Evolutionary conservation across 768 basidiomycete species (phyloP).

Genomic region (Mycena maculata): DNA sequence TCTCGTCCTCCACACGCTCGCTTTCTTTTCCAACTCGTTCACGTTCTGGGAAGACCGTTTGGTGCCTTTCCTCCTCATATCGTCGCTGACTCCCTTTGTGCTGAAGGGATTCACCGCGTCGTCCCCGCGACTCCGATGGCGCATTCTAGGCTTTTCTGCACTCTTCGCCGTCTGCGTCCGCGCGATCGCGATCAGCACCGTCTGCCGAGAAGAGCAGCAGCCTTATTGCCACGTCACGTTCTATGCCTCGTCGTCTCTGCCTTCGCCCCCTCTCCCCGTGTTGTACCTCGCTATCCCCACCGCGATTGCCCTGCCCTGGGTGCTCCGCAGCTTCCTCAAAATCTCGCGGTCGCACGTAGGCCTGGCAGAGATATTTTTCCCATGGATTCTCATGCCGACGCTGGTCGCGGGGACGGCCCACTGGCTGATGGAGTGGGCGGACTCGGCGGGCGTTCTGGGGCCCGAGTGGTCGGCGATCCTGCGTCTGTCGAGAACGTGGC

Average conservation of each 20-base stretch:
- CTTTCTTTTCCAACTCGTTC: constrained; percentile 94
- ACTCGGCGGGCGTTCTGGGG: constrained; percentile 63
- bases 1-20: constrained; percentile 74
- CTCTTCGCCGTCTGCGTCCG: constrained; percentile 77
- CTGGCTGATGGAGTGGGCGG: constrained; percentile 88
- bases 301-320: constrained; percentile 66
- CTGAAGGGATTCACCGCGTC: constrained; percentile 76
- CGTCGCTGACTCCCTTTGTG: constrained; percentile 70
- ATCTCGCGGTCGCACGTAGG: constrained; percentile 83
- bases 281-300: constrained; percentile 68
- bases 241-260: constrained; percentile 77
- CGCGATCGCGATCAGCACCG: constrained; percentile 83
- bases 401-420: constrained; percentile 70
- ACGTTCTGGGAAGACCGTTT: constrained; percentile 97
- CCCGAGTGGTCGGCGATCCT: constrained; percentile 55
- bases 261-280: constrained; percentile 71
- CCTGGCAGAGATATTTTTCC: constrained; percentile 72
- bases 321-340: constrained; percentile 65
- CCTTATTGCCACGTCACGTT: constrained; percentile 92
- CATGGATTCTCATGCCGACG: constrained; percentile 65
- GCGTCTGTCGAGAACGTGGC: constrained; percentile 65
- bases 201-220: constrained; percentile 95
- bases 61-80: constrained; percentile 77
- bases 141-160: constrained; percentile 79
- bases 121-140: constrained; percentile 72